Evolutionary conservation across 2,329 filamentous ascomycete genomes (phyloP).

Genomic region (Claviceps sorghi): DNA sequence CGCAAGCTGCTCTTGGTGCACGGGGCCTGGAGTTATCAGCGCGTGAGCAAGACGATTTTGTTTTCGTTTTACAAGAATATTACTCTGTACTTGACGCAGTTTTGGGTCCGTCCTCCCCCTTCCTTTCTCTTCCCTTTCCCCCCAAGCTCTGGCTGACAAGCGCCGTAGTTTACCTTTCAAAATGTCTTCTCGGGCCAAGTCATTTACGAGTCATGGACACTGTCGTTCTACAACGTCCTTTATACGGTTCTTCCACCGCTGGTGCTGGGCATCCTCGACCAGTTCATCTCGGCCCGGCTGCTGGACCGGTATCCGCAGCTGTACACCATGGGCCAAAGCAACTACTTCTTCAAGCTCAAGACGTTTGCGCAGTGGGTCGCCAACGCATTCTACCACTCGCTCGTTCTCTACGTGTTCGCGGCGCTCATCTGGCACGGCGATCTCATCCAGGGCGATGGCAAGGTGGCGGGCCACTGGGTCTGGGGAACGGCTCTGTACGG

Average conservation of each 20-base stretch:
- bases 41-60: slow-evolving; percentile 89
- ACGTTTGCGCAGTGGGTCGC: slow-evolving; percentile 87
- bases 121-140: neutral
- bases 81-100: slow-evolving; percentile 95
- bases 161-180: slow-evolving; percentile 73
- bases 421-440: slow-evolving; percentile 73
- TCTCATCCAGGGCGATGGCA: slow-evolving; percentile 62
- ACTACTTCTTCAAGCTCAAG: slow-evolving; percentile 83
- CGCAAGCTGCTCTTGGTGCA: slow-evolving; percentile 90
- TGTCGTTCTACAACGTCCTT: slow-evolving; percentile 99
- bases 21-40: slow-evolving; percentile 94
- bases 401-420: slow-evolving; percentile 78
- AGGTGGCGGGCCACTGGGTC: slow-evolving; percentile 85
- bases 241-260: slow-evolving; percentile 91
- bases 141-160: neutral
- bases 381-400: slow-evolving; percentile 90
- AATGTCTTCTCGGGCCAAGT: slow-evolving; percentile 96
- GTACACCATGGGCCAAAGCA: slow-evolving; percentile 84
- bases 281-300: slow-evolving; percentile 87
- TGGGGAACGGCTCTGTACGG: slow-evolving; percentile 96
- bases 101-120: slow-evolving; percentile 57
- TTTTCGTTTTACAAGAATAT: slow-evolving; percentile 99
- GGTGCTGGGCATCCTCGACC: slow-evolving; percentile 90
- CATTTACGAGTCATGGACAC: slow-evolving; percentile 97
- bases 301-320: slow-evolving; percentile 93